phyloP scores from a whole-genome alignment of 192 early-diverging fungal genomes.

The Mortierella alpina region DNA sequence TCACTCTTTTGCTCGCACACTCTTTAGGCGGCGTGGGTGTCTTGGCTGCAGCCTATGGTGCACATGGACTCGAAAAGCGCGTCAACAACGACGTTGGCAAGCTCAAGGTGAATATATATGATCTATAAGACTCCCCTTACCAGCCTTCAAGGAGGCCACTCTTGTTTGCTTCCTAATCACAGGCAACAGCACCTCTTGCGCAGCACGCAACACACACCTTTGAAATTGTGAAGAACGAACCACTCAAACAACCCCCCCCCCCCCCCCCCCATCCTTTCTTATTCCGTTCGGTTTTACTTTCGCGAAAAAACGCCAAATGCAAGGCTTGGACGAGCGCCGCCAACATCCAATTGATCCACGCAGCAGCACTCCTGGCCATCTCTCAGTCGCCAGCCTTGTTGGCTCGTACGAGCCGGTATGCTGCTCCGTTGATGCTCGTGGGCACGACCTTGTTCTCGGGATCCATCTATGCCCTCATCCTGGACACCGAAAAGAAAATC shows the following conservation, averaged over 20 bases:
- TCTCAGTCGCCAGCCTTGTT: constrained; percentile 51
- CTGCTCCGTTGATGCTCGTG: constrained; percentile 60
- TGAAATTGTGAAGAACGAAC: neutral
- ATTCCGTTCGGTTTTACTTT: neutral
- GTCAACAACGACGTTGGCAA: constrained; percentile 42
- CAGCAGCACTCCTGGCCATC: constrained; percentile 61
- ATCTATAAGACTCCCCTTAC: neutral
- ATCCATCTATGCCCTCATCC: constrained; percentile 65
- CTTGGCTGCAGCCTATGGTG: constrained; percentile 38
- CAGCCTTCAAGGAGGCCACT: neutral
- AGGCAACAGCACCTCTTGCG: neutral
- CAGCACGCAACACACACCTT: neutral
- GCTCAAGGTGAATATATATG: constrained; percentile 30
- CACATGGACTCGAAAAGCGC: constrained; percentile 47
- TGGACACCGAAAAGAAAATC: constrained; percentile 54
- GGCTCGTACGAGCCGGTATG: constrained; percentile 40
- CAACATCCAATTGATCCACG: constrained; percentile 64
- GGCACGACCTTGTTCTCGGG: constrained; percentile 68
- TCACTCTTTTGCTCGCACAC: neutral
- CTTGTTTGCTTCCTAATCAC: neutral
- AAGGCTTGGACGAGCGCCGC: constrained; percentile 66
- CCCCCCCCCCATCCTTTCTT: neutral
- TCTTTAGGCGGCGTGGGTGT: constrained; percentile 39
- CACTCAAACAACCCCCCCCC: no score
- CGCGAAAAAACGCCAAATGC: neutral